Base-by-base conservation (phyloP, 208 protist species). In the Trypanosoma vivax region DNA sequence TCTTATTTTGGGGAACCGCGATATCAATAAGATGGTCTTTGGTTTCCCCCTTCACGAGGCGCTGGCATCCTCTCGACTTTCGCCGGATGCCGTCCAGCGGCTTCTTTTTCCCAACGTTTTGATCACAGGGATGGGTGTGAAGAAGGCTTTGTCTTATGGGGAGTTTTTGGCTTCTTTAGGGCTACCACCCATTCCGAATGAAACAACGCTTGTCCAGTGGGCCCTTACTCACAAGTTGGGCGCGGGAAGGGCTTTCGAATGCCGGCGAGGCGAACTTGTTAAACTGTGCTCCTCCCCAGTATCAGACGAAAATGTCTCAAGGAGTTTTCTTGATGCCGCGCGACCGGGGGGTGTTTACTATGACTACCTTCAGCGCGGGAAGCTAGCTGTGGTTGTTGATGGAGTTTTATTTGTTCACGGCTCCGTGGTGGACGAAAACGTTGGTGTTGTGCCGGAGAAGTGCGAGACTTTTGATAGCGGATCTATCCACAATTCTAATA, bases 11-110 rank as follows among this genome's bases (percentile, higher is more conserved):
- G 90, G 90, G 13, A 96, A 96, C 65, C 79, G 90, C 1, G 90
- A 96, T 48, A 39, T 94, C 42, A 96, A 94, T 74, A 96, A 96
- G 65, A 81, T 94, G 72, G 67, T 79, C 16, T 68, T 94, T 56
- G 48, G 43, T 27, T 6, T 42, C 2, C 41, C 53, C 11, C 43
- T 59, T 24, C 57, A 57, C 16, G 24, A 57, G 1, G 56, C 43
- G 24, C 34, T 76, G 50, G 24, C 29, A 2, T 16, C 59, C 0
- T 40, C 72, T 16, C 54, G 57, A 14, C 63, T 68, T 25, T 60
- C 76, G 38, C 34, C 69, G 1, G 55, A 56, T 6, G 25, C 27
- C 3, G 64, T 34, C 3, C 53, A 70, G 35, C 14, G n/a, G 14
- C 19, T 58, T 14, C 2, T 56, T 16, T 70, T 61, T 52, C 54